Percentiles rank a stretch among this genome's conserved stretches.
Conservation (phyloP, 139 green algal genomes). For the Chlorella sp. region DNA sequence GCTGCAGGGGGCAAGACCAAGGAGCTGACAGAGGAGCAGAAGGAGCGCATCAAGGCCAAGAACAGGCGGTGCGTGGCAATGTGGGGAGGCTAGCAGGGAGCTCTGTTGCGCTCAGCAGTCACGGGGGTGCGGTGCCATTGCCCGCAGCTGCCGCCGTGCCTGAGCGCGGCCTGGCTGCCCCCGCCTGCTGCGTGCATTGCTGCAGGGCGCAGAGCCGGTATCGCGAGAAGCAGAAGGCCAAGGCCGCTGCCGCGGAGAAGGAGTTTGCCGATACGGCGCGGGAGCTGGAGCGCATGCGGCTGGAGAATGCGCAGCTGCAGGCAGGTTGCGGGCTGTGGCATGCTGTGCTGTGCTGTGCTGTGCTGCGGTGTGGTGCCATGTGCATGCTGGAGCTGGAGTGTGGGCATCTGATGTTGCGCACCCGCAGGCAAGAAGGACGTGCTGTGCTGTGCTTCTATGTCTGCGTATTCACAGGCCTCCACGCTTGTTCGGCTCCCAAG, state of each 20-base stretch:
- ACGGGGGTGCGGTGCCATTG: no score
- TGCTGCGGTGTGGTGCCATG: no score
- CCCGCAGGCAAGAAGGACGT: no score
- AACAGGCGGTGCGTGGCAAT: constrained; percentile 16
- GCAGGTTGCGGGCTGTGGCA: neutral
- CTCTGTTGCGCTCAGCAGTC: no score
- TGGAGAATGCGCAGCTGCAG: constrained; percentile 41
- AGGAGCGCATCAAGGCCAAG: constrained; percentile 36
- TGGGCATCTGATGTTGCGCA: no score
- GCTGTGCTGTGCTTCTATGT: no score
- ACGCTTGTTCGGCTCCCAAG: no score
- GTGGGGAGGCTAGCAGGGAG: neutral
- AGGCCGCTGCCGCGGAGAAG: constrained; percentile 13
- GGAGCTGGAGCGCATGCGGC: constrained; percentile 45
- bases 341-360: neutral
- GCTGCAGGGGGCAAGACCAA: constrained; percentile 1
- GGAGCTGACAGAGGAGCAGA: constrained; percentile 22
- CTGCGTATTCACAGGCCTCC: no score
- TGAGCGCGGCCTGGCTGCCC: no score
- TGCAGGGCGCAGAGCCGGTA: constrained; percentile 20
- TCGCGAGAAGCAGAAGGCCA: constrained; percentile 31
- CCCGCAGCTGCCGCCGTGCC: no score
- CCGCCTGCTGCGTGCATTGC: neutral
- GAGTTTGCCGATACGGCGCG: constrained; percentile 12
- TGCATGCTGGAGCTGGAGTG: no score